Evolutionary conservation across 345 rosid species (phyloP), one percentile per base, ranked within the genome.

Genomic region (Excoecaria agallocha): DNA sequence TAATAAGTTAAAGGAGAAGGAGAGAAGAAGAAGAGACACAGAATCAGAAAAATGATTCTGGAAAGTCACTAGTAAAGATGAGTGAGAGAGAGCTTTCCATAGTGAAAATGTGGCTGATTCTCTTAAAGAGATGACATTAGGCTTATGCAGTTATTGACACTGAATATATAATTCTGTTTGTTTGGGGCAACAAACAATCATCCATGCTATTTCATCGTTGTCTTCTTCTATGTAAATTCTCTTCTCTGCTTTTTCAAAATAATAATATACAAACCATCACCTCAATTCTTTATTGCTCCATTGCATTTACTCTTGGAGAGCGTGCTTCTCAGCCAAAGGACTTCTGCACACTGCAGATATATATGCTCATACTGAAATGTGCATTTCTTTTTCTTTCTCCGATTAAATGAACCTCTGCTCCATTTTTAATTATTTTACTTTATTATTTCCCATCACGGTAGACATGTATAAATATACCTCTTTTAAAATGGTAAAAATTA

Each of bases 241-340:
- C 55, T 11, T 17, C 15, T 51, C 1, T 51, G 3, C 19, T 54
- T 54, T 54, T 35, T 3, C 0, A 61, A 35, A n/a, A 30, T 15
- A 35, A 55, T 54, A 69, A 37, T 39, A 56, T 52, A 51, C 3
- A 51, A 11, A 11, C 30, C 19, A 51, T 51, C 55, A 51, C 15
- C 55, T 22, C 63, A 59, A 3, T 1, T 59, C 5, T 60, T 60
- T 24, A 60, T 24, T 60, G 63, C 22, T 45, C 38, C 12, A 12
- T 22, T 46, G 71, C 82, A 85, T 79, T 86, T 70, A 85, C 68
- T 79, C 78, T 78, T 76, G 82, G 85, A 80, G 75, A 67, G 86
- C 86, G 85, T 86, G 90, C 83, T 71, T 76, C 82, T 12, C 41
- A 8, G 50, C 25, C 38, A 22, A n/a, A 52, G 66, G 30, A 30